Conservation (phyloP, 2,329 filamentous ascomycete genomes). For the Claviceps sorghi region DNA sequence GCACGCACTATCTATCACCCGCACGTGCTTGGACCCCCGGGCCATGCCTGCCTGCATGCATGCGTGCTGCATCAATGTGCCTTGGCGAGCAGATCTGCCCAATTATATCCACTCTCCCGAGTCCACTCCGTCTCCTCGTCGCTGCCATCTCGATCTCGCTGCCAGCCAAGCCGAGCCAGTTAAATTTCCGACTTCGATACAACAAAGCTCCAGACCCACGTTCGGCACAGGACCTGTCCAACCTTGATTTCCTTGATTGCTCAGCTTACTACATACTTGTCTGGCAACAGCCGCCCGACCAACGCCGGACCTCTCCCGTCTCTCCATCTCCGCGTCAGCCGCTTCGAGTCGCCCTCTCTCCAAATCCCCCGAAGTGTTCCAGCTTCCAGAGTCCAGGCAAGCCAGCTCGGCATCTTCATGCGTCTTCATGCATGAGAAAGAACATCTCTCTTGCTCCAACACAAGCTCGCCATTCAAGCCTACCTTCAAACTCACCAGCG, state of each 20-base stretch:
- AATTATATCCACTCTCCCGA: not conserved
- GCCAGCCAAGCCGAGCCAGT: not conserved
- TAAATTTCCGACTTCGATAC: not conserved
- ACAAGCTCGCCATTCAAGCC: not conserved
- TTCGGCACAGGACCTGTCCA: no score
- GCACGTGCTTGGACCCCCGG: no score
- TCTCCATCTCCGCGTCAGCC: not conserved
- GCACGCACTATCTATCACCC: no score
- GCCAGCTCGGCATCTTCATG: slow-evolving; percentile 13
- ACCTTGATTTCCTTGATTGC: not conserved
- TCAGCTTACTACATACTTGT: not conserved
- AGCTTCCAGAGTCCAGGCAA: not conserved
- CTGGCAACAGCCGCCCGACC: not conserved
- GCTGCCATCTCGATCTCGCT: not conserved
- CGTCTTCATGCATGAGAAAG: slow-evolving; percentile 11
- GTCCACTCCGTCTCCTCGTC: not conserved
- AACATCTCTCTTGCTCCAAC: slow-evolving; percentile 1
- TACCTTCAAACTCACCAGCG: slow-evolving; percentile 1
- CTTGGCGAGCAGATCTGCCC: not conserved
- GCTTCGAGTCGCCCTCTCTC: not conserved
- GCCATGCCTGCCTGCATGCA: no score
- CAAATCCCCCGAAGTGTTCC: not conserved
- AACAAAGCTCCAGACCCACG: not conserved
- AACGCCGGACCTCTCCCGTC: not conserved
- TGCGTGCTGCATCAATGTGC: not conserved